Base-by-base conservation (phyloP, 2,329 filamentous ascomycete genomes). In the Alternaria gansuensis region DNA sequence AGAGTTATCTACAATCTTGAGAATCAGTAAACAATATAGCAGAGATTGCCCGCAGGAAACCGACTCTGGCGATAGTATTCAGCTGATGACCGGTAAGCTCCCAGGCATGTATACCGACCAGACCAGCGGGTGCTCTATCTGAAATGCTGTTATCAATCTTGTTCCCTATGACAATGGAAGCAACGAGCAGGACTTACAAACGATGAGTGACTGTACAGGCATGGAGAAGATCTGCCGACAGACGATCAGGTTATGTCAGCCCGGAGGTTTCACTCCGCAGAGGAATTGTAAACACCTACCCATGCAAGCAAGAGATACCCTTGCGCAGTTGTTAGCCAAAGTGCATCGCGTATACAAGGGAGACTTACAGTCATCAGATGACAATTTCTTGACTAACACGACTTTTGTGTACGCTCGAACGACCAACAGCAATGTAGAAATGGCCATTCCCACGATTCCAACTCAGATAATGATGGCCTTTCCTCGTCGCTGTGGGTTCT, bases 321-420 rank as follows among this genome's bases (percentile, higher is more conserved):
- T 43, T 24, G 24, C 23, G 40, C 40, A 43, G 40, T 24, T 9
- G 40, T 43, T 43, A 43, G 24, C 4, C 14, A 26, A 5, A 24
- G 26, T 43, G 23, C 3, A 43, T 10, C 2, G 24, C 40, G 40
- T 49, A n/a, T 3, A 49, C 13, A 21, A 34, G 28, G 3, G 36
- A 5, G 17, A 49, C 68, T 17, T 48, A 72, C 70, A 62, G 59
- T 73, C 71, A 43, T 73, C 71, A 28, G 67, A 36, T 13, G 63
- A 56, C 24, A 74, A 40, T 4, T 57, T 64, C 13, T 60, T 59
- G 9, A 60, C 62, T 11, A 73, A 53, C 6, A 66, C 9, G 1
- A 60, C 23, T 46, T 73, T 73, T 2, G 65, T 63, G 51, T 75
- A 73, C 10, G 71, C 46, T 14, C 70, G 61, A 48, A 72, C 62